A percentile compares a stretch with the other conserved stretches of the same genome.
These are phyloP conservation scores for Chaetomiaceae sp. DNA, from an alignment of 2,329 filamentous ascomycete genomes.

Conservation along the genomic window DNA sequence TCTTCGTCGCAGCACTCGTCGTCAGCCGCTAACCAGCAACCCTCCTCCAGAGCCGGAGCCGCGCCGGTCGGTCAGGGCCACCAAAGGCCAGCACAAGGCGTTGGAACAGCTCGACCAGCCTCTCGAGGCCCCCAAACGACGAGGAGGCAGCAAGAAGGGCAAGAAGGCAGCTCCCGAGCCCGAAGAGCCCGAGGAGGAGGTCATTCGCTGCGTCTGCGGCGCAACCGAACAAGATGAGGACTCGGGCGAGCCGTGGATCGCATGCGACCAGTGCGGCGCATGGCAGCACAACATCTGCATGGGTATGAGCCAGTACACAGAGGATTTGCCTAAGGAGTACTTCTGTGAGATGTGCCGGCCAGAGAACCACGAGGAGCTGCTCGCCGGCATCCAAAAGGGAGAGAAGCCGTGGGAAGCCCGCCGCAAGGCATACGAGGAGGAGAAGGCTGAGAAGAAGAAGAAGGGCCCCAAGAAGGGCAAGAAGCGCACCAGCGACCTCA, in stretches of 20 bases:
- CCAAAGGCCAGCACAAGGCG: conserved; percentile 94
- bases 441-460: conserved; percentile 58
- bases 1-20: conserved; percentile 8
- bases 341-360: conserved; percentile 89
- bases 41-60: conserved; percentile 60
- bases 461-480: conserved; percentile 61
- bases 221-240: conserved; percentile 81
- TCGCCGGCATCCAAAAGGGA: conserved; percentile 72
- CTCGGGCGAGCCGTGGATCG: conserved; percentile 87
- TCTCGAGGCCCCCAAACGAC: conserved; percentile 49
- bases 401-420: conserved; percentile 82
- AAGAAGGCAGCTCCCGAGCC: conserved; percentile 59
- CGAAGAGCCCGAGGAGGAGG: conserved; percentile 56
- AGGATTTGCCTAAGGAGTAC: conserved; percentile 77
- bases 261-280: conserved; percentile 83
- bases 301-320: conserved; percentile 72
- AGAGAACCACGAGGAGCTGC: conserved; percentile 72
- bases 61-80: conserved; percentile 89
- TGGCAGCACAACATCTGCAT: conserved; percentile 99
- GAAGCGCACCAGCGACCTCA: conserved; percentile 61
- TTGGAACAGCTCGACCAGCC: conserved; percentile 68
- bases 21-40: conserved; percentile 20
- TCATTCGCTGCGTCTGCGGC: conserved; percentile 92
- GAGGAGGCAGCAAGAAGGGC: conserved; percentile 38
- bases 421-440: conserved; percentile 58